These are phyloP conservation scores for Fusarium sp. DNA, from an alignment of 2,329 filamentous ascomycete genomes.

Conservation along the genomic window DNA sequence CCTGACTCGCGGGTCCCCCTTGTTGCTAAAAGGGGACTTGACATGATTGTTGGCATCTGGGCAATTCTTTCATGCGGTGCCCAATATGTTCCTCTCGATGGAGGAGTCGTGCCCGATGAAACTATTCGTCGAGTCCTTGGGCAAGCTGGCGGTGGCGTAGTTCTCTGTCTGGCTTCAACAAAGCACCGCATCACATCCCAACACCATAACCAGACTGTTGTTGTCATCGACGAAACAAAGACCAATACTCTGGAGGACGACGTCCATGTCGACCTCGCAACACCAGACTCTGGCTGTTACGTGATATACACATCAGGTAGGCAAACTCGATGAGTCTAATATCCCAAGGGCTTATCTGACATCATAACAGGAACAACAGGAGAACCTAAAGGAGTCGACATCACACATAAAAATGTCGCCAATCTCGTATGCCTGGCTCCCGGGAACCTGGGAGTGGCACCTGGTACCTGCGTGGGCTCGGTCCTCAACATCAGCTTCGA, in stretches of 20 bases:
- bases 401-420: conserved; percentile 65
- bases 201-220: conserved; percentile 34
- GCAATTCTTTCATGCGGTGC: conserved; percentile 67
- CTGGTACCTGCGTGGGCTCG: conserved; percentile 64
- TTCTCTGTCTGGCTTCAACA: conserved; percentile 60
- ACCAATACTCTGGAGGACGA: background rate
- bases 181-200: conserved; percentile 48
- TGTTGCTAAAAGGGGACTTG: conserved; percentile 64
- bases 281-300: conserved; percentile 55
- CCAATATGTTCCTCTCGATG: conserved; percentile 70
- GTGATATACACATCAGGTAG: conserved; percentile 66
- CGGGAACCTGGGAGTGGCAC: conserved; percentile 60
- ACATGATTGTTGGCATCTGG: conserved; percentile 68
- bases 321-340: background rate
- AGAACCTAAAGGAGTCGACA: conserved; percentile 68
- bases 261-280: conserved; percentile 48
- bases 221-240: conserved; percentile 47
- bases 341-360: conserved; percentile 3
- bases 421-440: conserved; percentile 64
- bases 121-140: conserved; percentile 61
- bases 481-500: conserved; percentile 70
- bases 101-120: conserved; percentile 61
- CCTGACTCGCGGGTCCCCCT: conserved; percentile 63
- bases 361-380: conserved; percentile 60
- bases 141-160: conserved; percentile 56